Evolutionary conservation across 208 protist genomes (phyloP), one percentile per base, ranked within the genome.

Genomic region (Leishmania amazonensis): DNA sequence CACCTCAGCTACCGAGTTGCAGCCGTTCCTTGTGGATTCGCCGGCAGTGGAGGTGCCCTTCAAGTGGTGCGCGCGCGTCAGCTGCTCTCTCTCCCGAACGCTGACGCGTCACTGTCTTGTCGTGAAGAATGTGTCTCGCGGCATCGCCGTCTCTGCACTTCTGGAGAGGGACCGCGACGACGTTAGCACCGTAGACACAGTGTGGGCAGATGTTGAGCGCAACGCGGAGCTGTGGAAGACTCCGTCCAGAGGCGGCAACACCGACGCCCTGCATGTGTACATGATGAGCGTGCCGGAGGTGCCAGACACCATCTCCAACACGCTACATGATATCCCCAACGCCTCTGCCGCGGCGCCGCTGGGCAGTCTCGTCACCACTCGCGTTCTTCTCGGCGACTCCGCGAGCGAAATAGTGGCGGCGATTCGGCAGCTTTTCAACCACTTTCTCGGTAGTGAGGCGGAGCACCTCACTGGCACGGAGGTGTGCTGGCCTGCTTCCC

Each of bases 401-500:
- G 45, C 79, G 0, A 21, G 31, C 19, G 91, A 94, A 40, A 62
- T 96, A 5, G 80, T 87, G 24, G 38, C 79, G 47, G 57, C 58
- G 17, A 11, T 96, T 17, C 67, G 78, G 17, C 81, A 85, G 2
- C 65, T 92, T 49, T 42, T 94, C 35, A 7, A 51, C 2, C 17
- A 67, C 11, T 78, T 89, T 42, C 80, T 96, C 28, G 24, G 60
- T 4, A 53, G 47, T n/a, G 73, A 76, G 15, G 31, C 62, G 13
- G 77, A 45, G 17, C 28, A 15, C 0, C 62, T 76, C 5, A 86
- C 68, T 2, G 73, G 13, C 21, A 90, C 89, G 11, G 83, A 83
- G 62, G 88, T 96, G 24, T 91, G 88, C 81, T 95, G 89, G 88
- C 93, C 93, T 0, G 21, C 62, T 3, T 71, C 54, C 42, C 80